Percentiles rank a stretch among this genome's conserved stretches.
Evolutionary conservation across 352 stramenopile genomes (phyloP).

Genomic region (Aphanomyces stellatus): DNA sequence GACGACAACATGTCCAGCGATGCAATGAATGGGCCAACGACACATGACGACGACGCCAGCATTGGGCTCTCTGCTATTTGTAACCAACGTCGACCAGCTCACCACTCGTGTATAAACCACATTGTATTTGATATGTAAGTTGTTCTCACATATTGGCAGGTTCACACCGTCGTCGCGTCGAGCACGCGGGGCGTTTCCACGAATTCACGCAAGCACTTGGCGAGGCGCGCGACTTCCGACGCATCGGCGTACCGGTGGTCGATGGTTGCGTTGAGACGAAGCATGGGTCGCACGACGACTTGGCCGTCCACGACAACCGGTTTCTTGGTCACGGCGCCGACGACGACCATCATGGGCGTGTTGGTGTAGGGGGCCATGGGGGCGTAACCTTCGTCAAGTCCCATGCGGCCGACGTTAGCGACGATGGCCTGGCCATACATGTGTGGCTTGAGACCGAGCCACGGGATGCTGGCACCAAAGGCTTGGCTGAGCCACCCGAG

Average conservation of each 20-base stretch:
- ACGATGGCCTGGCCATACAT: conserved; percentile 69
- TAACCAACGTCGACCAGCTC: no score
- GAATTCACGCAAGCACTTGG: conserved; percentile 8
- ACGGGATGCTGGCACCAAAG: conserved; percentile 40
- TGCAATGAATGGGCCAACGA: no score
- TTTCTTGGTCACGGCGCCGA: conserved; percentile 58
- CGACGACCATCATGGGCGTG: conserved; percentile 54
- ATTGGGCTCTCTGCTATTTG: no score
- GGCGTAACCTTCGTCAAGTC: conserved; percentile 55
- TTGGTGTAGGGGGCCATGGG: conserved; percentile 56
- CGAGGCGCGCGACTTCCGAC: conserved; percentile 50
- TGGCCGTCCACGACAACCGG: conserved; percentile 48
- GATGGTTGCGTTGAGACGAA: conserved; percentile 62
- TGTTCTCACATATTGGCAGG: no score
- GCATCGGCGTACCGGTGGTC: conserved; percentile 62
- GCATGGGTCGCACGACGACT: conserved; percentile 45
- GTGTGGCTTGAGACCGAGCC: conserved; percentile 52
- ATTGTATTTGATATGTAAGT: no score
- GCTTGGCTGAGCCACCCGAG: conserved; percentile 54
- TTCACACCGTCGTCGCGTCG: neutral
- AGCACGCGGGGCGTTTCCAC: neutral
- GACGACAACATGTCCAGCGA: no score
- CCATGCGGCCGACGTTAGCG: conserved; percentile 60
- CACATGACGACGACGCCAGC: no score
- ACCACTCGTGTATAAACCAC: no score